phyloP scores from a whole-genome alignment of 2,329 filamentous ascomycete species.

The Penicillium palitans region DNA sequence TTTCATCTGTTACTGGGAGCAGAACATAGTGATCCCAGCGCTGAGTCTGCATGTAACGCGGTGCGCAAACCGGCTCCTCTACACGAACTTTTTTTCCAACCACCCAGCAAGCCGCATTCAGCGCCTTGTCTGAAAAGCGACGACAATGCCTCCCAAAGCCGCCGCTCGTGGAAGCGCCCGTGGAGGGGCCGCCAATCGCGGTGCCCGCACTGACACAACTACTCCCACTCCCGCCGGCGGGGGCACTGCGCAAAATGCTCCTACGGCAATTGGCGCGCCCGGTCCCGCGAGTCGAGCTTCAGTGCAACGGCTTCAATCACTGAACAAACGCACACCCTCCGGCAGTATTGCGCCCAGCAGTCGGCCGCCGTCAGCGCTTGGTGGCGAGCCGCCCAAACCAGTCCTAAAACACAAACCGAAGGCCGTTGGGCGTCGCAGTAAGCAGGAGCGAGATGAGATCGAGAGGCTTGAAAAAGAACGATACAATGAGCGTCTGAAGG shows the following conservation, averaged over 20 bases:
- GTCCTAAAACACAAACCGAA: constrained; percentile 47
- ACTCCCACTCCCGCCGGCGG: constrained; percentile 19
- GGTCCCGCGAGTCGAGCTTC: constrained; percentile 32
- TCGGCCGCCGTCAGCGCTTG: constrained; percentile 24
- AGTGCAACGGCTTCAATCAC: constrained; percentile 45
- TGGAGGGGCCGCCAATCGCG: constrained; percentile 15
- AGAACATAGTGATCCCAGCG: not conserved
- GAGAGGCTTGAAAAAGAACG: constrained; percentile 46
- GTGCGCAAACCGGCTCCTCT: not conserved
- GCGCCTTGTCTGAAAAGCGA: constrained; percentile 17
- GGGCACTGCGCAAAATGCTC: constrained; percentile 16
- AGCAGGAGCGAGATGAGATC: constrained; percentile 48
- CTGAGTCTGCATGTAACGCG: not conserved
- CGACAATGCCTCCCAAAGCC: constrained; percentile 39
- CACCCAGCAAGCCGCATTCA: constrained; percentile 13
- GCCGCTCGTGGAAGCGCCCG: constrained; percentile 29
- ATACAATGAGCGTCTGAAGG: constrained; percentile 40
- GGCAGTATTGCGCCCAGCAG: constrained; percentile 38
- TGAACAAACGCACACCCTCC: constrained; percentile 41
- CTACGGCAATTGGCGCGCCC: constrained; percentile 14
- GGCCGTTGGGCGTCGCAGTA: constrained; percentile 43
- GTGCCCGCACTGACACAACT: constrained; percentile 13
- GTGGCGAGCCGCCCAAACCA: constrained; percentile 37
- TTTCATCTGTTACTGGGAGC: not conserved
- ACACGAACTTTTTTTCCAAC: constrained; percentile 9